phyloP scores from a whole-genome alignment of 2,329 filamentous ascomycete species.

The Fusarium veterinarium region DNA sequence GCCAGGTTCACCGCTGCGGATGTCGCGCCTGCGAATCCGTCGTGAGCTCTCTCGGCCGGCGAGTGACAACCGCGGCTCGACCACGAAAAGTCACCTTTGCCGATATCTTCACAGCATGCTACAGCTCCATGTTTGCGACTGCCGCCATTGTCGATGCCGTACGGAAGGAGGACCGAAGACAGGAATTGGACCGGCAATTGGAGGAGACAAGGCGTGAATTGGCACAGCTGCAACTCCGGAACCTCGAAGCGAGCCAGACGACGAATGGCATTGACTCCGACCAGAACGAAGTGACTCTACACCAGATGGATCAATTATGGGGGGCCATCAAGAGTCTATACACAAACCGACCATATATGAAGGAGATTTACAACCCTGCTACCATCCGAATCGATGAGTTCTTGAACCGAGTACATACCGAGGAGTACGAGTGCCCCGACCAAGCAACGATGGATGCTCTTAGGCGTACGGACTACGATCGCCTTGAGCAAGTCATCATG shows the following conservation, averaged over 20 bases:
- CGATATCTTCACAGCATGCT: slow-evolving; percentile 73
- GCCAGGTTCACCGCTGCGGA: slow-evolving; percentile 71
- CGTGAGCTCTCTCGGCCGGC: slow-evolving; percentile 60
- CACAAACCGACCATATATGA: slow-evolving; percentile 50
- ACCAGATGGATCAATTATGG: slow-evolving; percentile 51
- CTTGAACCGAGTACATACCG: slow-evolving; percentile 42
- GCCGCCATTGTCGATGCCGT: slow-evolving; percentile 72
- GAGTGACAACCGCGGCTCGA: slow-evolving; percentile 60
- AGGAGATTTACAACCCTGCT: slow-evolving; percentile 49
- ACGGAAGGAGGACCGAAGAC: slow-evolving; percentile 66
- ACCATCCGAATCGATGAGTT: slow-evolving; percentile 44
- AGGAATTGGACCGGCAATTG: slow-evolving; percentile 71
- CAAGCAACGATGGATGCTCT: slow-evolving; percentile 35
- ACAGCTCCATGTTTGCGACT: slow-evolving; percentile 74
- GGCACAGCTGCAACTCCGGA: slow-evolving; percentile 51
- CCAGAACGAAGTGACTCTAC: slow-evolving; percentile 30
- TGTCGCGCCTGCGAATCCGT: slow-evolving; percentile 70
- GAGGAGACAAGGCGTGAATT: slow-evolving; percentile 64
- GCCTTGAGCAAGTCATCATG: slow-evolving; percentile 46
- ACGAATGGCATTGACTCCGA: slow-evolving; percentile 14
- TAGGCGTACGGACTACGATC: slow-evolving; percentile 46
- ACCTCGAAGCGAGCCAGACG: slow-evolving; percentile 34
- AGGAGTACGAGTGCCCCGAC: slow-evolving; percentile 46
- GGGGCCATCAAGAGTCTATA: slow-evolving; percentile 47
- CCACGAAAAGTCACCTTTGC: slow-evolving; percentile 62